Evolutionary conservation across 345 rosid species (phyloP).

Genomic region (Rubroshorea leprosula): DNA sequence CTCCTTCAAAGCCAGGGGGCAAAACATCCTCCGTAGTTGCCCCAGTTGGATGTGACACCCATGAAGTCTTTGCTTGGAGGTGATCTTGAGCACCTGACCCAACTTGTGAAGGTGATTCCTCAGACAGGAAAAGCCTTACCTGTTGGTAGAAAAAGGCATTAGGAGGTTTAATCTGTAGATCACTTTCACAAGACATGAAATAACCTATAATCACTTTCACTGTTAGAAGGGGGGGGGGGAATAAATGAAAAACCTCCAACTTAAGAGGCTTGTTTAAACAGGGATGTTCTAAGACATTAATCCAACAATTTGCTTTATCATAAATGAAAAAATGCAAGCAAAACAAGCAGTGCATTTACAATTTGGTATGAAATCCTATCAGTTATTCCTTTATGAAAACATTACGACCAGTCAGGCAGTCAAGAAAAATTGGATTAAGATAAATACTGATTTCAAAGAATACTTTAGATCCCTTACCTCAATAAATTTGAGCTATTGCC

Average conservation of each 20-base stretch:
- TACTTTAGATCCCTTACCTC: too few relatives aligned
- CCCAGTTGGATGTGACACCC: slow-evolving; percentile 44
- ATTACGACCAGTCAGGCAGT: too few relatives aligned
- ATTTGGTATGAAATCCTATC: too few relatives aligned
- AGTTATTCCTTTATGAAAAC: too few relatives aligned
- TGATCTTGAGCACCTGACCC: slow-evolving; percentile 79
- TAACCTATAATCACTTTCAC: background rate
- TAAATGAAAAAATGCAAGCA: background rate
- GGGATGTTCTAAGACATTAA: background rate
- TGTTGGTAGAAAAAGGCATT: slow-evolving; percentile 27
- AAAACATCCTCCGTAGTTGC: slow-evolving; percentile 45
- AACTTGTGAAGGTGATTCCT: slow-evolving; percentile 88
- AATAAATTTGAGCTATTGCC: too few relatives aligned
- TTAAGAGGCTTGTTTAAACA: background rate
- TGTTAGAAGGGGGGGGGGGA: too few relatives aligned
- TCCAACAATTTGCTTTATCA: background rate
- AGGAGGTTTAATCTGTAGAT: background rate
- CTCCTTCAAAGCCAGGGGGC: slow-evolving; percentile 93
- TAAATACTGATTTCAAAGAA: too few relatives aligned
- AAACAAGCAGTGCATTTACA: too few relatives aligned
- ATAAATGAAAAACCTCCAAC: background rate
- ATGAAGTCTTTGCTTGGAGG: slow-evolving; percentile 80
- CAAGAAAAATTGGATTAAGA: too few relatives aligned
- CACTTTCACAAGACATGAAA: too few relatives aligned
- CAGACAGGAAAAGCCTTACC: slow-evolving; percentile 77